Base-by-base conservation (phyloP, 75 land plant genomes). In the Isoetes taiwanensis region DNA sequence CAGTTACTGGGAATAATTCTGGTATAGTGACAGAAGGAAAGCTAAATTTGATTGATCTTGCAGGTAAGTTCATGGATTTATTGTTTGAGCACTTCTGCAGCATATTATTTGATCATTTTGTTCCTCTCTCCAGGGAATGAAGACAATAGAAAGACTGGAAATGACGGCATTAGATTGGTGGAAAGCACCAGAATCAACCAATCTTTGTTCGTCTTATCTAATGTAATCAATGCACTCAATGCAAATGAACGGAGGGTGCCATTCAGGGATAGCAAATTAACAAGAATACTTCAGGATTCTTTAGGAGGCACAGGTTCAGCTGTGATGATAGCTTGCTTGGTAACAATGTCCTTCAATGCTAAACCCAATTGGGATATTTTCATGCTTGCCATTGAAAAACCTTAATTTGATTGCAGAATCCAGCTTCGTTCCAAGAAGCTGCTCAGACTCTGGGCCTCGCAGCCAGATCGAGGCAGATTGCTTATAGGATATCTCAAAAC, bases 381-480 rank as follows among this genome's bases (percentile, higher is more conserved):
- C 14, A 37, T 37, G 39, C 14, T 9, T 14, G 14, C 14, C 39
- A 37, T 37, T 46, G n/a, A 16, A 9, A 37, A 37, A 37, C 38
- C 38, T 46, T 46, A 8, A 19, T 3, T 46, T 46, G 9, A 37
- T 37, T 37, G 38, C 16, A 46, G 50, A 46, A 23, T 46, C 50
- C 50, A 19, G 50, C 25, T 16, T 46, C 50, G 5, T 46, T 19
- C 50, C 16, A 6, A n/a, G 50, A 46, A 46, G 50, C 50, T 5
- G 19, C 50, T 19, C 50, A 46, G 19, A 46, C 50, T 16, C 23
- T 46, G 19, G 5, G 50, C 23, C 16, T 46, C 4, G 50, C 50
- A 46, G 19, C 23, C 6, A 46, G 50, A 46, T 46, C 50, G 25
- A 46, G 50, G 50, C 50, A 46, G 50, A 46, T 46, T 46, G 50